Conservation (phyloP, 805 yeast genomes). For the Candida chauliodis region DNA sequence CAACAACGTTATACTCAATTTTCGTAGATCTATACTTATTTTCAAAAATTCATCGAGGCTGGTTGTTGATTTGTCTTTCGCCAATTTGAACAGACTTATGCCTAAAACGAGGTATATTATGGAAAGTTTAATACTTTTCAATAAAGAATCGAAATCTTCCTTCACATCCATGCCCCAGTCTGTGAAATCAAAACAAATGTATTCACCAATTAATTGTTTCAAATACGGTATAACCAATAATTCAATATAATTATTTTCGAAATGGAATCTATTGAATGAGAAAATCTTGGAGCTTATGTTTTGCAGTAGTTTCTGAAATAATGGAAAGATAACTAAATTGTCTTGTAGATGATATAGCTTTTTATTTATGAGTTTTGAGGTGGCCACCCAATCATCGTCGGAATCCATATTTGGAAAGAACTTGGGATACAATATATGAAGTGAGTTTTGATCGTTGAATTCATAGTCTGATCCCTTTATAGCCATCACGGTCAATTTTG, state of each 20-base stretch:
- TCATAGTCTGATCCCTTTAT: conserved; percentile 37
- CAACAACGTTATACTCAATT: conserved; percentile 31
- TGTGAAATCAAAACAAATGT: conserved; percentile 17
- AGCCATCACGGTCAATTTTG: conserved; percentile 38
- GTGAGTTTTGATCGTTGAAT: conserved; percentile 39
- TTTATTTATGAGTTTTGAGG: conserved; percentile 13
- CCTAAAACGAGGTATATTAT: conserved; percentile 24
- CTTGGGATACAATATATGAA: conserved; percentile 43
- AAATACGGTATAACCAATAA: conserved; percentile 27
- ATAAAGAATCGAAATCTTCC: conserved; percentile 9
- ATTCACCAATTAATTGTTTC: conserved; percentile 27
- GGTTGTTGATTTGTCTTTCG: not conserved
- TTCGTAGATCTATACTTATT: conserved; percentile 32
- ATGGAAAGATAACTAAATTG: conserved; percentile 13
- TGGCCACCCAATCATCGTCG: conserved; percentile 39
- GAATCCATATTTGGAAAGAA: conserved; percentile 41
- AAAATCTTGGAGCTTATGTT: conserved; percentile 18
- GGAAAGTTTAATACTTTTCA: conserved; percentile 19
- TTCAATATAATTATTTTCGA: conserved; percentile 24
- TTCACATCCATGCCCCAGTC: conserved; percentile 9
- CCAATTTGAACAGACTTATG: conserved; percentile 17
- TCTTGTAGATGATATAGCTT: conserved; percentile 9
- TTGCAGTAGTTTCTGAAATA: conserved; percentile 17
- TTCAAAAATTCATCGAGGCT: conserved; percentile 22
- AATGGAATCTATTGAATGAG: conserved; percentile 24